Conservation (phyloP, 345 rosid species). For the Arabis alpina region DNA sequence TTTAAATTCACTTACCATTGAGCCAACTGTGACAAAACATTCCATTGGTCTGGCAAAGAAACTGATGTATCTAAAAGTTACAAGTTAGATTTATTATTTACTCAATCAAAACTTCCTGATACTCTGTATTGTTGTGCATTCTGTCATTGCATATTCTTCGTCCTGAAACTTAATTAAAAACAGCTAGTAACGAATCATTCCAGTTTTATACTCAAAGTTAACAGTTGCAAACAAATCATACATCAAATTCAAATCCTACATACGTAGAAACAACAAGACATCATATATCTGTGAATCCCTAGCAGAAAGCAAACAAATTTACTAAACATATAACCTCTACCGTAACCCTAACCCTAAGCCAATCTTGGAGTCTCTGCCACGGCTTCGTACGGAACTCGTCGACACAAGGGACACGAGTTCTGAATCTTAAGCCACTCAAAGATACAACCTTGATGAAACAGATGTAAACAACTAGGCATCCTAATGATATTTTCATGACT, state of each 20-base stretch:
- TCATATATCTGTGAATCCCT: too few species aligned
- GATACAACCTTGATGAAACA: constrained; percentile 33
- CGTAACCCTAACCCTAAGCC: not conserved
- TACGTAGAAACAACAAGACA: too few species aligned
- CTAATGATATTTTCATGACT: not conserved
- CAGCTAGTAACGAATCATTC: not conserved
- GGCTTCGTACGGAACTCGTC: not conserved
- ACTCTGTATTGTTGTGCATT: not conserved
- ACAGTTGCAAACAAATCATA: not conserved
- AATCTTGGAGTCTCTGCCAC: not conserved
- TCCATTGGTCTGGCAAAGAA: too few species aligned
- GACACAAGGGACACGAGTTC: constrained; percentile 21
- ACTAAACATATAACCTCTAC: not conserved
- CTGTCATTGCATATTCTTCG: not conserved
- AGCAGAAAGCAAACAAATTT: too few species aligned
- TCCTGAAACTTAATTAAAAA: too few species aligned
- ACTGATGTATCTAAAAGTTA: constrained; percentile 3
- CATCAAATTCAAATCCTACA: not conserved
- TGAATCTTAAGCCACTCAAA: constrained; percentile 3
- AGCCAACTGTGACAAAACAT: too few species aligned
- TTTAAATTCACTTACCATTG: too few species aligned
- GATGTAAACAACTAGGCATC: constrained; percentile 21
- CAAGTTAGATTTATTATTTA: not conserved
- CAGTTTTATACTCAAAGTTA: not conserved
- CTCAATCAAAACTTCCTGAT: not conserved